Conservation (phyloP, 1,139 yeast genomes). For the Yamadazyma siamensis region DNA sequence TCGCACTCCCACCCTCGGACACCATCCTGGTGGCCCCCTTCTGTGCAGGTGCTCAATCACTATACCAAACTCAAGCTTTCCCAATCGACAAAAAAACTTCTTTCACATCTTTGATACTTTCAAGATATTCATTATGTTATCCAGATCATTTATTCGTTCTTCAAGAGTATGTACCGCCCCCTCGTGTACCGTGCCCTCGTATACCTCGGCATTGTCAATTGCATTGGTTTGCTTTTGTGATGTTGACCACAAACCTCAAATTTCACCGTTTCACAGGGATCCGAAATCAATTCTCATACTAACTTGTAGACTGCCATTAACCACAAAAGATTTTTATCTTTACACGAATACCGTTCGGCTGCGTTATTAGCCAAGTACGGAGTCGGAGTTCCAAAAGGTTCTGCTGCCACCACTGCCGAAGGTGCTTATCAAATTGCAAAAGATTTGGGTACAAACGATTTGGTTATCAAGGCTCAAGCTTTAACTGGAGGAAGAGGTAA, state of each 20-base stretch:
- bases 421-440: slow-evolving; percentile 82
- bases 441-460: slow-evolving; percentile 62
- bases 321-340: slow-evolving; percentile 70
- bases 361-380: slow-evolving; percentile 79
- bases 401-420: slow-evolving; percentile 84
- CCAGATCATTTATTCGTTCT: slow-evolving; percentile 34
- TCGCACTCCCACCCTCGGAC: no score
- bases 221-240: no score
- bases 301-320: slow-evolving; percentile 18
- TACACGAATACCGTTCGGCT: slow-evolving; percentile 97
- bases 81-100: slow-evolving; percentile 5
- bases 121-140: no score
- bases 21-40: no score
- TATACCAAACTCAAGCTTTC: no score
- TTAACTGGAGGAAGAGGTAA: slow-evolving; percentile 99
- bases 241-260: background rate
- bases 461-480: slow-evolving; percentile 97
- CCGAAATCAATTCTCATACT: slow-evolving; percentile 6
- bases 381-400: slow-evolving; percentile 88
- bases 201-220: no score
- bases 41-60: no score
- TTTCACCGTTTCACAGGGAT: slow-evolving; percentile 5
- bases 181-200: no score
- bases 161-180: slow-evolving; percentile 40
- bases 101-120: no score